Evolutionary conservation across 768 basidiomycete species (phyloP), one percentile per base, ranked within the genome.

Genomic region (Trametes coccinea): DNA sequence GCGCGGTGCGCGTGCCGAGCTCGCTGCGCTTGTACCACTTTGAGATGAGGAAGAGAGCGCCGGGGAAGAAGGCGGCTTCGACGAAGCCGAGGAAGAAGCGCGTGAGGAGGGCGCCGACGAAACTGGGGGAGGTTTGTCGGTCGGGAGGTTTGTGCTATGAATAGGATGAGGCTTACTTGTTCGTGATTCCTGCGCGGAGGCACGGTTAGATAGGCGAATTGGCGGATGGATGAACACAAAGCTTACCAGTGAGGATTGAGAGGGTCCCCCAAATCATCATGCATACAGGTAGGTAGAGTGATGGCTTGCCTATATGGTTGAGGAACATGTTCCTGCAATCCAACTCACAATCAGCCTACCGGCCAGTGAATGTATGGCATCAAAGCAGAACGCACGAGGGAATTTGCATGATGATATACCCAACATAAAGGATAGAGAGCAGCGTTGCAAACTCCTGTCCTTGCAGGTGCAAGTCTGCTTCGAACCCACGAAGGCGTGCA

Each of bases 361-460:
- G 1, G 22, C 22, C 22, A 22, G 22, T 22, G 22, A 22, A 22
- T 22, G 22, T 37, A 27, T 17, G 4, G 5, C 2, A 37, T 29
- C 29, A n/a, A 16, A 10, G 30, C 2, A 43, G 33, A 17, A 75
- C 86, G 67, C 66, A 87, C 85, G 86, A 88, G 33, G 89, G 89
- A 57, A 92, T 80, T 71, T 92, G 90, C 89, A 90, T 90, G 46
- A 89, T 73, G 62, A 88, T 88, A 67, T 91, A 91, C 13, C 88
- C 88, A 17, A 87, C 77, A 64, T 88, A 89, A 34, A 89, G 78
- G 51, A 88, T 82, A 10, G 86, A 86, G 43, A 92, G 72, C 16
- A 91, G 73, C 0, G 88, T 85, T 5, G 85, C 81, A 67, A 90
- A 92, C 64, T 91, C 79, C 51, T 79, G 73, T n/a, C 84, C 88